These are phyloP conservation scores for Acarospora socialis DNA, from an alignment of 2,329 filamentous ascomycete genomes.

Conservation along the genomic window DNA sequence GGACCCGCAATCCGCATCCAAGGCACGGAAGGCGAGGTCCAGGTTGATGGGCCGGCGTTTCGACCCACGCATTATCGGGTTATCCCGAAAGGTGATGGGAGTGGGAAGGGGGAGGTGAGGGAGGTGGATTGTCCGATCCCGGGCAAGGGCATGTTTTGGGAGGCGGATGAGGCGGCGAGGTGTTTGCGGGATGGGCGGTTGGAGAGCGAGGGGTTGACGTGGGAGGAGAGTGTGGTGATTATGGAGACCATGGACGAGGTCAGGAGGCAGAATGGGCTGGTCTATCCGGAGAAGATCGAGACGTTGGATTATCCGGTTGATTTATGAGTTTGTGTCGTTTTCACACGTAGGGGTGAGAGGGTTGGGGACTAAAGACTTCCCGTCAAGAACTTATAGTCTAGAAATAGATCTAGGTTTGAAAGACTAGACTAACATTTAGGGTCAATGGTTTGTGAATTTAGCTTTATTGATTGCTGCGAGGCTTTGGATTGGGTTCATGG, in stretches of 20 bases:
- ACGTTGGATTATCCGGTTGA: slow-evolving; percentile 39
- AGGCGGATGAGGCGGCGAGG: slow-evolving; percentile 64
- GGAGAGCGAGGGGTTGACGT: slow-evolving; percentile 57
- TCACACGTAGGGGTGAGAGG: too few species aligned
- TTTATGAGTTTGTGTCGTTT: too few species aligned
- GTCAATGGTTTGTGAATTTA: too few species aligned
- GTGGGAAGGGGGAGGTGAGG: slow-evolving; percentile 31
- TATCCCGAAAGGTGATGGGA: slow-evolving; percentile 38
- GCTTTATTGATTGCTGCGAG: too few species aligned
- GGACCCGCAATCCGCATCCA: slow-evolving; percentile 64
- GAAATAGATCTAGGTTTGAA: too few species aligned
- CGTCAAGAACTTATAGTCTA: too few species aligned
- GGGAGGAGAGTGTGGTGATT: slow-evolving; percentile 65
- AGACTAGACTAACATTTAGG: too few species aligned
- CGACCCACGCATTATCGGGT: slow-evolving; percentile 52
- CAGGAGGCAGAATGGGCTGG: slow-evolving; percentile 45
- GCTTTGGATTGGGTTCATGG: too few species aligned
- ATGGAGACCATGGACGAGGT: slow-evolving; percentile 71
- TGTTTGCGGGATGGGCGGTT: slow-evolving; percentile 62
- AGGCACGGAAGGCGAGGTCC: slow-evolving; percentile 68
- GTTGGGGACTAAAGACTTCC: too few species aligned
- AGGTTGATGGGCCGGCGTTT: slow-evolving; percentile 59
- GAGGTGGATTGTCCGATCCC: slow-evolving; percentile 32
- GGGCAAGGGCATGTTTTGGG: slow-evolving; percentile 81
- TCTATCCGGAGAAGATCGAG: slow-evolving; percentile 54